Percentiles rank a stretch among this genome's conserved stretches.
phyloP scores from a whole-genome alignment of 768 basidiomycete species.

The Trametes meyenii region DNA sequence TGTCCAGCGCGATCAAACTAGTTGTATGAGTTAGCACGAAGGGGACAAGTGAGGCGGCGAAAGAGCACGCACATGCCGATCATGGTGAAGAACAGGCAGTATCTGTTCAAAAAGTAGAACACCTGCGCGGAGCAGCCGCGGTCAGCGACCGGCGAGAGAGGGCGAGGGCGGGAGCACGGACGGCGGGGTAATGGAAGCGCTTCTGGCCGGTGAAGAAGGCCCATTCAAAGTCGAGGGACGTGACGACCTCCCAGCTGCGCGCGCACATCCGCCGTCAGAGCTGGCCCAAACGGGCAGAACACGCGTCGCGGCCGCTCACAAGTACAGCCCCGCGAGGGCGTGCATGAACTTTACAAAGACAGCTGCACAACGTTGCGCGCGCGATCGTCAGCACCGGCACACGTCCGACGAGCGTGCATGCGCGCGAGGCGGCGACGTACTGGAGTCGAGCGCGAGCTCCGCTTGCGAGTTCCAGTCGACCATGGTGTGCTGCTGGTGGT shows the following conservation, averaged over 20 bases:
- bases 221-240: constrained; percentile 48
- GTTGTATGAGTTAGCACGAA: not conserved
- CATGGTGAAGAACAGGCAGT: constrained; percentile 47
- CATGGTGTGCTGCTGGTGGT: constrained; percentile 32
- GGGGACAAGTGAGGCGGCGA: not conserved
- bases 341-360: constrained; percentile 47
- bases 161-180: constrained; percentile 20
- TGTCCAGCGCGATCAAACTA: constrained; percentile 42
- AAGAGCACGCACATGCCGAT: constrained; percentile 45
- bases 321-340: constrained; percentile 45
- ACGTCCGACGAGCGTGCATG: not conserved
- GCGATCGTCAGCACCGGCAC: not conserved
- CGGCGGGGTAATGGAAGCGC: constrained; percentile 51
- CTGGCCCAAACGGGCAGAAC: not conserved
- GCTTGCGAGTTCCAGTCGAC: constrained; percentile 42
- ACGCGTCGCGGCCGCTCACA: constrained; percentile 31
- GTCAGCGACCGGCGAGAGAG: not conserved
- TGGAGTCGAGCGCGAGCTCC: constrained; percentile 40
- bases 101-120: constrained; percentile 51
- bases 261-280: constrained; percentile 1
- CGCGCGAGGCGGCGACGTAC: constrained; percentile 30
- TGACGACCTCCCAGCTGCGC: constrained; percentile 47
- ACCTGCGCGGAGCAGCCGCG: constrained; percentile 16
- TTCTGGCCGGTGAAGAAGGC: constrained; percentile 42
- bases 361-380: constrained; percentile 29